Percentiles rank a stretch among this genome's conserved stretches.
Evolutionary conservation across 179 eudicot genomes (phyloP).

Genomic region (Camellia oleifera): DNA sequence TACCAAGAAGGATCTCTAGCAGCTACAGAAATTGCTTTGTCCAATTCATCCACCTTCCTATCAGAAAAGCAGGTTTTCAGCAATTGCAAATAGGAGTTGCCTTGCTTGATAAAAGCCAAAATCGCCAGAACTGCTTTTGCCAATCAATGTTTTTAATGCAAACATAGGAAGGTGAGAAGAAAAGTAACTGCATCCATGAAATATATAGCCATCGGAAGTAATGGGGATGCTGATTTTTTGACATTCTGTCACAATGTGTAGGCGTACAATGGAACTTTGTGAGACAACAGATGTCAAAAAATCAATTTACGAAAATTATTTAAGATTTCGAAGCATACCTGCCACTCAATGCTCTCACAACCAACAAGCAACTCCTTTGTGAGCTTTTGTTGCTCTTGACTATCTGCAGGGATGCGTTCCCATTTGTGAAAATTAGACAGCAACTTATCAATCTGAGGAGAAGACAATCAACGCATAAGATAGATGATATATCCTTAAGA

Average conservation of each 20-base stretch:
- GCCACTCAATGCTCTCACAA: slow-evolving; percentile 94
- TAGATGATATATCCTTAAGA: not conserved
- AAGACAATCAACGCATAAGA: slow-evolving; percentile 14
- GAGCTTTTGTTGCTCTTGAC: slow-evolving; percentile 46
- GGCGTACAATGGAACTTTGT: not conserved
- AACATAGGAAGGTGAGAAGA: not conserved
- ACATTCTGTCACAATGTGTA: not conserved
- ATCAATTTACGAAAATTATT: not conserved
- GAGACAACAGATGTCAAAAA: not conserved
- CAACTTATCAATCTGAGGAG: slow-evolving; percentile 67
- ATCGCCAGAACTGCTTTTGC: slow-evolving; percentile 5
- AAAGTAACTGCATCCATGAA: not conserved
- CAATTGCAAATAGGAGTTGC: slow-evolving; percentile 6
- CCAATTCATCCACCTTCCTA: slow-evolving; percentile 91
- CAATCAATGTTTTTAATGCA: not conserved
- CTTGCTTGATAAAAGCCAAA: not conserved
- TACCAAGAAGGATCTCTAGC: slow-evolving; percentile 62
- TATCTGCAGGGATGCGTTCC: slow-evolving; percentile 52
- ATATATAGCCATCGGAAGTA: not conserved
- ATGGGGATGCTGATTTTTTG: not conserved
- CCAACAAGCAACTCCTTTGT: slow-evolving; percentile 54
- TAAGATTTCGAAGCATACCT: slow-evolving; percentile 43
- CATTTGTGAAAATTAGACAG: slow-evolving; percentile 67
- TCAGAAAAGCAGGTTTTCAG: slow-evolving; percentile 47
- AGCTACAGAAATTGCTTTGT: slow-evolving; percentile 74